Conservation (phyloP, 192 early-diverging fungal genomes). For the Backusella australiensis region DNA sequence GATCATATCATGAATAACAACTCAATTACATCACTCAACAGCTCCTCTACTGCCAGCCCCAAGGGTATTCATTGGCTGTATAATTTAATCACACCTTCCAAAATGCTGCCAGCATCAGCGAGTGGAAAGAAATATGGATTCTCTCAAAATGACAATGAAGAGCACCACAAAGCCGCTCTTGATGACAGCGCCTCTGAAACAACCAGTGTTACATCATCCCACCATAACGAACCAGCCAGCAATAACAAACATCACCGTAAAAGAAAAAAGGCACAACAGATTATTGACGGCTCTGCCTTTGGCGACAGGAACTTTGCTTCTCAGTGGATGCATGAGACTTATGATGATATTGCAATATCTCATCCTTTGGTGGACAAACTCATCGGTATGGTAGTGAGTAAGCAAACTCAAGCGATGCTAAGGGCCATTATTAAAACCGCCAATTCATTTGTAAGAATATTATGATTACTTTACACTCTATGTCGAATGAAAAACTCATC, state of each 20-base stretch:
- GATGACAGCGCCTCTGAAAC: neutral
- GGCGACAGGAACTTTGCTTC: conserved; percentile 32
- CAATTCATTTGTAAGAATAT: conserved; percentile 28
- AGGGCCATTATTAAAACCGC: conserved; percentile 44
- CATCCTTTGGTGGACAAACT: conserved; percentile 29
- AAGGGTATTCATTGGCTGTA: neutral
- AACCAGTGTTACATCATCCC: neutral
- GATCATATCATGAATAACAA: neutral
- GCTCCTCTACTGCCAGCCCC: neutral
- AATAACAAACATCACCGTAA: conserved; percentile 2
- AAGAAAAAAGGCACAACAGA: conserved; percentile 28
- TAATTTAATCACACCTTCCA: neutral
- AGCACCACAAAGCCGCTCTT: neutral
- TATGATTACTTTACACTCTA: neutral
- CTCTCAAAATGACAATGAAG: conserved; percentile 8
- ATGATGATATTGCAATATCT: conserved; percentile 32
- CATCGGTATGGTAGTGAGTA: conserved; percentile 39
- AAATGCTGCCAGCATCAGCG: neutral
- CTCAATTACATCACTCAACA: neutral
- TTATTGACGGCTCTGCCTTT: conserved; percentile 42
- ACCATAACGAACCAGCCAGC: neutral
- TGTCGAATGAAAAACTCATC: too few relatives aligned
- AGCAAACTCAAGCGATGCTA: conserved; percentile 42
- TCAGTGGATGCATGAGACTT: conserved; percentile 33
- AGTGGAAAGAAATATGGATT: conserved; percentile 5